phyloP scores from a whole-genome alignment of 108 stramenopile genomes.

The Nitzschia putrida region DNA sequence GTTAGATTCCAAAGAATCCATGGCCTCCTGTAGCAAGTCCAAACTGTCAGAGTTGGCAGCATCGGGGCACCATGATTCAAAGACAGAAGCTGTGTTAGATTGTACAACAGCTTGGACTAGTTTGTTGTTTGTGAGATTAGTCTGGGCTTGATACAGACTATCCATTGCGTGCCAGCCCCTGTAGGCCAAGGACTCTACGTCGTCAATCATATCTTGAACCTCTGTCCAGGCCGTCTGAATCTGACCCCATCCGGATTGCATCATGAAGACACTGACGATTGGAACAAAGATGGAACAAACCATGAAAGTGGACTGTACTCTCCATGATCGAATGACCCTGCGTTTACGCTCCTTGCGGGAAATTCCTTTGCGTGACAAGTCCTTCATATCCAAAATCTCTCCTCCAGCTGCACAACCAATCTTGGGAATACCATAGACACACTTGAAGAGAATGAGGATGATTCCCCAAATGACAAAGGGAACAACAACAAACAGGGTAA shows the following conservation, averaged over 20 bases:
- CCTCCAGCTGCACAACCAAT: slow-evolving; percentile 58
- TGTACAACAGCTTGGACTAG: slow-evolving; percentile 18
- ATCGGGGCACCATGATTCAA: slow-evolving; percentile 24
- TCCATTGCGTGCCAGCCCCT: slow-evolving; percentile 24
- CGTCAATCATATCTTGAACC: slow-evolving; percentile 16
- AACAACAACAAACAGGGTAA: slow-evolving; percentile 24
- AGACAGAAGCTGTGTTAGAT: background rate
- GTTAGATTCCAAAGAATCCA: background rate
- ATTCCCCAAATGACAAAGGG: slow-evolving; percentile 30
- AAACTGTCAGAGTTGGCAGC: slow-evolving; percentile 2
- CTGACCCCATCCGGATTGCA: slow-evolving; percentile 28
- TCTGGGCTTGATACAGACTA: slow-evolving; percentile 5
- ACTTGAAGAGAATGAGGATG: slow-evolving; percentile 33
- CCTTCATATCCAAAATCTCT: slow-evolving; percentile 31
- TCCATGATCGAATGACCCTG: slow-evolving; percentile 36
- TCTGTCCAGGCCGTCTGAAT: slow-evolving; percentile 23
- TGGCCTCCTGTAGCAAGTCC: background rate
- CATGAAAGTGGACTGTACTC: slow-evolving; percentile 43
- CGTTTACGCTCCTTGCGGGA: slow-evolving; percentile 26
- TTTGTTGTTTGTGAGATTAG: slow-evolving; percentile 4
- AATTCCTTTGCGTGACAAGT: slow-evolving; percentile 28
- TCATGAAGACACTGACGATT: slow-evolving; percentile 24
- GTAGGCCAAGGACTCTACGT: slow-evolving; percentile 40
- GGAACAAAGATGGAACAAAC: slow-evolving; percentile 35
- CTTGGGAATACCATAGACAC: background rate